Evolutionary conservation across 306 rosid genomes (phyloP).

Genomic region (Acacia acuminata): DNA sequence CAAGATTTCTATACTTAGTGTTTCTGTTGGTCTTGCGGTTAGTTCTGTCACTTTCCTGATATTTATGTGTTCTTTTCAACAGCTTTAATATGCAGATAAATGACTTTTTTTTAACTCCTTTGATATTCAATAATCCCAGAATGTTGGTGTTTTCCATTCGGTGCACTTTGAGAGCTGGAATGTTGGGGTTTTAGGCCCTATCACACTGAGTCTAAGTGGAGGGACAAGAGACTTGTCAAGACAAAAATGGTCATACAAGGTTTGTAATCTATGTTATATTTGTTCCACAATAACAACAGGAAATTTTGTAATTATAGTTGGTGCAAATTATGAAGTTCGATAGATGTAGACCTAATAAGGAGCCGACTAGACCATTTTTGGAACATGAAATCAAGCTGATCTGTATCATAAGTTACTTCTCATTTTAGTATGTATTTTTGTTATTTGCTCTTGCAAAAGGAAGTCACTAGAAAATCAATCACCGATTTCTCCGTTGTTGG

Average conservation of each 20-base stretch:
- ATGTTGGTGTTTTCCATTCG: slow-evolving; percentile 51
- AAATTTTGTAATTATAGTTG: slow-evolving; percentile 5
- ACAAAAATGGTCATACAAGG: slow-evolving; percentile 97
- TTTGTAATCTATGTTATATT: slow-evolving; percentile 25
- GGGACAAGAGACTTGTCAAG: slow-evolving; percentile 71
- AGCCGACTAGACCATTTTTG: neutral
- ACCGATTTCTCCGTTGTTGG: slow-evolving; percentile 34
- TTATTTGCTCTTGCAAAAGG: neutral
- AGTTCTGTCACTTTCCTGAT: slow-evolving; percentile 41
- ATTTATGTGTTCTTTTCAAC: slow-evolving; percentile 6
- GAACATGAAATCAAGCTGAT: neutral
- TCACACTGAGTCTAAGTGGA: slow-evolving; percentile 55
- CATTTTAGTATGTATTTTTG: neutral
- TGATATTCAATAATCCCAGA: slow-evolving; percentile 52
- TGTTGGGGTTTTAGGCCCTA: slow-evolving; percentile 80
- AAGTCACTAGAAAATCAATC: slow-evolving; percentile 8
- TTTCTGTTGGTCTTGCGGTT: slow-evolving; percentile 90
- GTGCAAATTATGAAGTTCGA: neutral
- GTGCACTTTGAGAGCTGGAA: slow-evolving; percentile 70
- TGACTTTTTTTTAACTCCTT: slow-evolving; percentile 4
- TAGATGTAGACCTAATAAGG: neutral
- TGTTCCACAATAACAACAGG: neutral
- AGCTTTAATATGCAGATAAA: neutral
- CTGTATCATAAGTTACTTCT: neutral
- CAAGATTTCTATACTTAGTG: slow-evolving; percentile 87